These are phyloP conservation scores for Fusarium kyushuense DNA, from an alignment of 2,329 filamentous ascomycete species.

Conservation along the genomic window DNA sequence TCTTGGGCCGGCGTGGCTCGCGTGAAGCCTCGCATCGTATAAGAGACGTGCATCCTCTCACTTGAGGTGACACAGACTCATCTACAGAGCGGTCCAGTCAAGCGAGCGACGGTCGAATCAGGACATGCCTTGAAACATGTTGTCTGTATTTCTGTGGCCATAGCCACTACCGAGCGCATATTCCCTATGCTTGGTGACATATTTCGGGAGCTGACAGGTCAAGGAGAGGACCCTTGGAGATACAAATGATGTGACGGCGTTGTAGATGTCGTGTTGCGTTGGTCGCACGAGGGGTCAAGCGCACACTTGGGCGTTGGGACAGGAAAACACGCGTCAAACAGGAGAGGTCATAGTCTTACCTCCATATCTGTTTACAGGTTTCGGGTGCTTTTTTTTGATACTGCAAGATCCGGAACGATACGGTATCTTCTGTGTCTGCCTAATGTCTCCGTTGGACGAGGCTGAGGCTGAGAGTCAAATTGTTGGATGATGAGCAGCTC, in stretches of 20 bases:
- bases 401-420: constrained; percentile 5
- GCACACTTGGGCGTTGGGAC: constrained; percentile 18
- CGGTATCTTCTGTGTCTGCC: background rate
- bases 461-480: constrained; percentile 32
- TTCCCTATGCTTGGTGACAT: constrained; percentile 3
- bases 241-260: constrained; percentile 20
- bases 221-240: constrained; percentile 4
- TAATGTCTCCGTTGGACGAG: constrained; percentile 22
- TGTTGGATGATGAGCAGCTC: constrained; percentile 21
- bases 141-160: constrained; percentile 23
- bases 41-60: constrained; percentile 28
- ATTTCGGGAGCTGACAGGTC: constrained; percentile 12
- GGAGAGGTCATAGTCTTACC: constrained; percentile 31
- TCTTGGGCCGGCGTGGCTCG: constrained; percentile 7
- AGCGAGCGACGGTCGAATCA: constrained; percentile 37
- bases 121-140: constrained; percentile 8
- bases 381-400: background rate
- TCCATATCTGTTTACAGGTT: constrained; percentile 28
- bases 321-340: constrained; percentile 6
- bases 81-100: constrained; percentile 23
- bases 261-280: constrained; percentile 9
- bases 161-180: constrained; percentile 14
- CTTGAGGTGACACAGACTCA: constrained; percentile 36
- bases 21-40: constrained; percentile 22
- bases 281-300: constrained; percentile 35